Percentiles rank a stretch among this genome's conserved stretches.
phyloP scores from a whole-genome alignment of 805 yeast genomes.

The Candida pini region DNA sequence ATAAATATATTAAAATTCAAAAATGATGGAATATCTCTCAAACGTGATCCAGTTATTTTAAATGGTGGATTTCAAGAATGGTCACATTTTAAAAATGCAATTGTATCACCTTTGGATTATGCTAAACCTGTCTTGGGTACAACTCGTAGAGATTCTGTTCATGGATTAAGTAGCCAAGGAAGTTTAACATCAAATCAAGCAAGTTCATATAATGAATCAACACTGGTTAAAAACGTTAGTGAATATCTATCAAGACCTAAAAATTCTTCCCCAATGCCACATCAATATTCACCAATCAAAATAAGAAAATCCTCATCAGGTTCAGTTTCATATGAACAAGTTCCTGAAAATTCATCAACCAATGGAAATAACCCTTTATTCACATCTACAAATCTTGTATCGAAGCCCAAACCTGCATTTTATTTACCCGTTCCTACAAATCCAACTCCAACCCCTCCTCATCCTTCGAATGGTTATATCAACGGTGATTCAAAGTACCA shows the following conservation, averaged over 20 bases:
- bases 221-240: constrained; percentile 16
- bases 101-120: constrained; percentile 16
- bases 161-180: constrained; percentile 9
- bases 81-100: constrained; percentile 25
- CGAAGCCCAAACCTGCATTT: constrained; percentile 18
- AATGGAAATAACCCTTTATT: constrained; percentile 1
- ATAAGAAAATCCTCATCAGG: constrained; percentile 3
- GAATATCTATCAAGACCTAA: constrained; percentile 14
- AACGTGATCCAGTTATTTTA: constrained; percentile 39
- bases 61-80: constrained; percentile 65
- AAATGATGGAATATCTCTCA: constrained; percentile 31
- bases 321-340: neutral
- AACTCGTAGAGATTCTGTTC: constrained; percentile 8
- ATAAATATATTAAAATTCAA: constrained; percentile 32
- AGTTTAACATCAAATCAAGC: constrained; percentile 9
- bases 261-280: constrained; percentile 9
- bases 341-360: neutral
- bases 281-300: constrained; percentile 10
- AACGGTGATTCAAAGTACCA: neutral
- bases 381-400: constrained; percentile 8
- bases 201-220: constrained; percentile 12
- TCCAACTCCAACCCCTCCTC: constrained; percentile 10
- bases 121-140: constrained; percentile 15
- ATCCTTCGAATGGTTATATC: constrained; percentile 5
- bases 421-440: constrained; percentile 11